phyloP scores from a whole-genome alignment of 768 basidiomycete genomes.

The Naematelia aurantialba region DNA sequence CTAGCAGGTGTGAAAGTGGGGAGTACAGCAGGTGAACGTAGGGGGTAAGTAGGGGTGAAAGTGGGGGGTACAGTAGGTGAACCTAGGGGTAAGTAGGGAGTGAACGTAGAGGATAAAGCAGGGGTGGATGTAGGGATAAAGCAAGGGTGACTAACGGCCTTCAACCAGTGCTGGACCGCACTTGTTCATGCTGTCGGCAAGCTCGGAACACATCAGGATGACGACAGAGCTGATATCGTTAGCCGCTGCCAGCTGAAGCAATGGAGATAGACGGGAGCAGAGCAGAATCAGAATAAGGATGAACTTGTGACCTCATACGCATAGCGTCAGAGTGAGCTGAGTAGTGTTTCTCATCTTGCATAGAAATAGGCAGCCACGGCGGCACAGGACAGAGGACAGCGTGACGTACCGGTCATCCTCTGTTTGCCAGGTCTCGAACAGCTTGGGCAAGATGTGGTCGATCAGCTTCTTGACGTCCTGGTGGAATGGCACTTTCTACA shows the following conservation, averaged over 20 bases:
- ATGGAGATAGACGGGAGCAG: neutral
- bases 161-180: slow-evolving; percentile 83
- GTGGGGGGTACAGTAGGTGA: too few relatives aligned
- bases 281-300: slow-evolving; percentile 50
- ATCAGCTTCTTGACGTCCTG: slow-evolving; percentile 73
- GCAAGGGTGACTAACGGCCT: slow-evolving; percentile 58
- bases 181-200: slow-evolving; percentile 87
- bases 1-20: slow-evolving; percentile 6
- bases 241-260: slow-evolving; percentile 12
- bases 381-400: slow-evolving; percentile 13
- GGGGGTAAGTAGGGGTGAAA: slow-evolving; percentile 6
- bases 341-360: slow-evolving; percentile 58
- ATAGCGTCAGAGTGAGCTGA: slow-evolving; percentile 75
- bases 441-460: slow-evolving; percentile 64
- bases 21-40: too few relatives aligned
- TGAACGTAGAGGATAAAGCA: too few relatives aligned
- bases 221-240: slow-evolving; percentile 58
- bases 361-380: slow-evolving; percentile 4
- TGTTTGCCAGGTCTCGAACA: slow-evolving; percentile 83
- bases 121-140: neutral
- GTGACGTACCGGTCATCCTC: slow-evolving; percentile 92
- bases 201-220: slow-evolving; percentile 76
- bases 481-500: slow-evolving; percentile 50
- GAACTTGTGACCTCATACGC: slow-evolving; percentile 57
- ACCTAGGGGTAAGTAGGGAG: too few relatives aligned